These are phyloP conservation scores for Hymenoscyphus fraxineus DNA, from an alignment of 2,329 filamentous ascomycete genomes.

Conservation along the genomic window DNA sequence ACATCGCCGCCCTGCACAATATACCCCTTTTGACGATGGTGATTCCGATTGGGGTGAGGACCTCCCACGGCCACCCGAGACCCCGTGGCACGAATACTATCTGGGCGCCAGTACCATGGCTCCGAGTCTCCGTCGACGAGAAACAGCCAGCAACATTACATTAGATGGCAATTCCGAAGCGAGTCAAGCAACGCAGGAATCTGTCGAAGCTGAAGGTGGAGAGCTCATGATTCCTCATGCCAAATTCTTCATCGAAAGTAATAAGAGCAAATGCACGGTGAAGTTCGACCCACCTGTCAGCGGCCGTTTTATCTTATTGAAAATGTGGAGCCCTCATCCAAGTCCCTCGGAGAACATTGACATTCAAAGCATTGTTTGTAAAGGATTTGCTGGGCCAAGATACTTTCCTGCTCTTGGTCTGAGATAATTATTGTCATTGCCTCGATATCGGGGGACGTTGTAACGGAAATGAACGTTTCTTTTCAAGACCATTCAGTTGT, in stretches of 20 bases:
- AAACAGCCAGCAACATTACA: slow-evolving; percentile 33
- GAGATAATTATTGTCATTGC: slow-evolving; percentile 11
- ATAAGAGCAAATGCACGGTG: slow-evolving; percentile 81
- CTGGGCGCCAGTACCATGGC: slow-evolving; percentile 13
- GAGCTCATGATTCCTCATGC: slow-evolving; percentile 69
- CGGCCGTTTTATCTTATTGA: slow-evolving; percentile 79
- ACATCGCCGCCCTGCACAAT: slow-evolving; percentile 38
- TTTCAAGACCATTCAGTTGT: not conserved
- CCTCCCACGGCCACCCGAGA: slow-evolving; percentile 8
- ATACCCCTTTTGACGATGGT: slow-evolving; percentile 22
- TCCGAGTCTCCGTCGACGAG: slow-evolving; percentile 24
- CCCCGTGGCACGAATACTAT: slow-evolving; percentile 25
- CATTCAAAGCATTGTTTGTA: slow-evolving; percentile 78
- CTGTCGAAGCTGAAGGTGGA: slow-evolving; percentile 52
- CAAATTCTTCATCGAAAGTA: slow-evolving; percentile 76
- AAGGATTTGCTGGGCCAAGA: slow-evolving; percentile 80
- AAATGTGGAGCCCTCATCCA: slow-evolving; percentile 79
- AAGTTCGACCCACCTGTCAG: slow-evolving; percentile 80
- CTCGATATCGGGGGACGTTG: not conserved
- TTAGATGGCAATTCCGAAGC: slow-evolving; percentile 32
- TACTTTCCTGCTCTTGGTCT: slow-evolving; percentile 66
- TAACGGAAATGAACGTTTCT: not conserved
- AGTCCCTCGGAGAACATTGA: slow-evolving; percentile 72
- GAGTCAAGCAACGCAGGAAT: slow-evolving; percentile 52
- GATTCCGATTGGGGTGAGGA: slow-evolving; percentile 22